Evolutionary conservation across 2,329 filamentous ascomycete species (phyloP), one percentile per base, ranked within the genome.

Genomic region (Phialophora tarda): DNA sequence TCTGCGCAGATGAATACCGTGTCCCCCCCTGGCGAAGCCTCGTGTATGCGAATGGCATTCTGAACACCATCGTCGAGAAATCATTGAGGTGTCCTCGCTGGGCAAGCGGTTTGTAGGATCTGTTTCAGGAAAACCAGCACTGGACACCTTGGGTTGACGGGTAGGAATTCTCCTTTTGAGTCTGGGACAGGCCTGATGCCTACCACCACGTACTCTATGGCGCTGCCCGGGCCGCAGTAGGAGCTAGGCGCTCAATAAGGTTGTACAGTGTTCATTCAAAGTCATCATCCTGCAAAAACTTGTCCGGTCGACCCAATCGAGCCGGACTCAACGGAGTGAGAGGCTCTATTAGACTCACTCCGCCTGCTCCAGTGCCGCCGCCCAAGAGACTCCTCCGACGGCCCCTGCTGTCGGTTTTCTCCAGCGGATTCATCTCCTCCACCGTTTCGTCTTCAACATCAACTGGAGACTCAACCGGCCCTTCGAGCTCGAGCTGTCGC

Each of bases 321-420:
- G 71, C 71, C 17, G 76, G 73, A 66, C 72, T 77, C 54, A 86
- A 72, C 68, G 83, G 82, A 34, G 84, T 83, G 28, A 82, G 83
- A 76, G 80, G 55, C 78, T 77, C 57, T 78, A 77, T 34, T 80
- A 82, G 56, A 86, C 82, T 34, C 86, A 76, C 48, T 38, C 21
- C 38, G 53, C 55, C 67, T 38, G 44, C 59, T 59, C 41, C 63
- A 11, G 32, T 64, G 24, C 3, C 75, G 28, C 12, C 75, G 41
- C 76, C 57, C 30, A 63, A 53, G 59, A 69, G 26, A 51, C 57
- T 64, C 56, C 59, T 64, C 21, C 68, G 28, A 54, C 69, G 60
- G 4, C 66, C 62, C 30, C 53, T 53, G 50, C 63, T 64, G 32
- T 73, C 68, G 23, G 62, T 48, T 34, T 66, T 71, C 59, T 71